These are phyloP conservation scores for Ophioceras dolichostomum DNA, from an alignment of 2,329 filamentous ascomycete genomes.

Conservation along the genomic window DNA sequence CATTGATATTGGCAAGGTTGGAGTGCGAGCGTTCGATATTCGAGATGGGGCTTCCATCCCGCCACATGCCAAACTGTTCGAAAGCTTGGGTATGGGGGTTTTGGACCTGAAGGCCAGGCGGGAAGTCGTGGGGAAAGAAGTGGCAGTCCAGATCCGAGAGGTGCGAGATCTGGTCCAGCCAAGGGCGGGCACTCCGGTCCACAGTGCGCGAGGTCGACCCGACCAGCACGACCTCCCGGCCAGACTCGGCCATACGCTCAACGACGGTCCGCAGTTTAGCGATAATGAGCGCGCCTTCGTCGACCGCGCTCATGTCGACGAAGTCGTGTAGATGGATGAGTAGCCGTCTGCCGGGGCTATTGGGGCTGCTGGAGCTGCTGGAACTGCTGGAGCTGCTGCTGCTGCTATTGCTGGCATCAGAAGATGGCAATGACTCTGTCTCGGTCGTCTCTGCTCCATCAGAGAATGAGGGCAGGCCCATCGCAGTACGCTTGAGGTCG, in stretches of 20 bases:
- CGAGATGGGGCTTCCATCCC: too few species aligned
- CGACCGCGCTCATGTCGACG: slow-evolving; percentile 59
- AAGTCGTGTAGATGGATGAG: slow-evolving; percentile 75
- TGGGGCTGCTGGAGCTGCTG: too few species aligned
- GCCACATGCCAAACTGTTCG: too few species aligned
- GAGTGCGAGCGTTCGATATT: slow-evolving; percentile 18
- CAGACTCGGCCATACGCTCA: slow-evolving; percentile 58
- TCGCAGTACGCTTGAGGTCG: slow-evolving; percentile 19
- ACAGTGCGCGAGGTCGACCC: slow-evolving; percentile 48
- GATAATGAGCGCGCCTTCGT: slow-evolving; percentile 58
- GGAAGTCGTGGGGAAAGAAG: too few species aligned
- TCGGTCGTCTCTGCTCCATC: too few species aligned
- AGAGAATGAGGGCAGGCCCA: slow-evolving; percentile 4
- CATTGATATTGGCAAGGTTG: slow-evolving; percentile 33
- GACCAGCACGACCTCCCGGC: slow-evolving; percentile 62
- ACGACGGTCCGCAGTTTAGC: slow-evolving; percentile 58
- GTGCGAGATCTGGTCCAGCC: slow-evolving; percentile 15
- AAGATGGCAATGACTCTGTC: too few species aligned
- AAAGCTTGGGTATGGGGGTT: too few species aligned
- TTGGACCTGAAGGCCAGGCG: slow-evolving; percentile 8
- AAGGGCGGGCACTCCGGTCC: slow-evolving; percentile 7
- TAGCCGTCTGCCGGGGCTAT: too few species aligned
- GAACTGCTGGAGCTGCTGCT: too few species aligned
- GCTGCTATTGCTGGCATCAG: too few species aligned
- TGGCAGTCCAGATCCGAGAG: slow-evolving; percentile 16